phyloP scores from a whole-genome alignment of 805 yeast genomes.

The Monosporozyma siamensis region DNA sequence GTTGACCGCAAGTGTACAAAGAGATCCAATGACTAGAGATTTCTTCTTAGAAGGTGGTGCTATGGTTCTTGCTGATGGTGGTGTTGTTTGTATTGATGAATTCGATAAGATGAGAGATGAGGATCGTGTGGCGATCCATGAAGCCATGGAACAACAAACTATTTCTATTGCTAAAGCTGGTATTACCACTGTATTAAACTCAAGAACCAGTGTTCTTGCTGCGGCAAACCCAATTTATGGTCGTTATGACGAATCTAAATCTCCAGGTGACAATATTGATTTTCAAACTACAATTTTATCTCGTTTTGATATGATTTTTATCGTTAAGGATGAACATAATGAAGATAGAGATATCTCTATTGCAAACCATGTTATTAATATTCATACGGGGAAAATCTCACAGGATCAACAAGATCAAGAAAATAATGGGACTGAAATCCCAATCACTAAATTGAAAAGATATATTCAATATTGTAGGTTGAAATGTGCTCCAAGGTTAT shows the following conservation, averaged over 20 bases:
- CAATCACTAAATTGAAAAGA: constrained; percentile 83
- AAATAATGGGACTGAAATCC: constrained; percentile 64
- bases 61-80: constrained; percentile 99
- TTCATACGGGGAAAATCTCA: constrained; percentile 69
- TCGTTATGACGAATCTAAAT: constrained; percentile 87
- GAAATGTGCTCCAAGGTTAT: constrained; percentile 86
- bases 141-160: constrained; percentile 99
- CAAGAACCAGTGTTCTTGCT: constrained; percentile 92
- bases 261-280: constrained; percentile 97
- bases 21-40: constrained; percentile 81
- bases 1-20: constrained; percentile 93
- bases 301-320: constrained; percentile 96
- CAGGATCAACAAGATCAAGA: constrained; percentile 41
- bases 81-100: constrained; percentile 98
- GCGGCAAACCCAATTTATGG: constrained; percentile 98
- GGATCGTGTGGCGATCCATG: constrained; percentile 97
- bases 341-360: constrained; percentile 76
- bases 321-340: constrained; percentile 92
- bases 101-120: constrained; percentile 99
- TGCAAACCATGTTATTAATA: constrained; percentile 90
- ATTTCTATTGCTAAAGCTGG: constrained; percentile 99
- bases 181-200: constrained; percentile 90
- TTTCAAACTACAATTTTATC: constrained; percentile 95
- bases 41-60: constrained; percentile 99
- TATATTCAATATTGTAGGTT: constrained; percentile 84